A percentile compares a stretch with the other conserved stretches of the same genome.
phyloP scores from a whole-genome alignment of 805 yeast genomes.

The Phaffomyces thermotolerans region DNA sequence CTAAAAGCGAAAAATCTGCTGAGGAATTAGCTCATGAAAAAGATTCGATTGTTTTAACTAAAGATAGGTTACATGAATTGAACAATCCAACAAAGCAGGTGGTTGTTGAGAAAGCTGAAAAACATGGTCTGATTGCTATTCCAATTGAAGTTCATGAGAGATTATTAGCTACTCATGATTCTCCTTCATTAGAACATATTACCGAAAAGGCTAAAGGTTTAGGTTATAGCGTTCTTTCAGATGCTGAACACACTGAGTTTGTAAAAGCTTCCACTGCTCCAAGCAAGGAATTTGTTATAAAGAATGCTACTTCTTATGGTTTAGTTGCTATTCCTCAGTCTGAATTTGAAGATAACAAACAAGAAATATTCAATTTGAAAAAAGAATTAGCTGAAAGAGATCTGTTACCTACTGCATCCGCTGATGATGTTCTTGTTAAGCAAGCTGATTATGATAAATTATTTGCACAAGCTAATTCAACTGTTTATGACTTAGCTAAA shows the following conservation, averaged over 20 bases:
- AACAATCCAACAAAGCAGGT: conserved; percentile 12
- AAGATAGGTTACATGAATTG: conserved; percentile 14
- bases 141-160: conserved; percentile 8
- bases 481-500: conserved; percentile 6
- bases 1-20: conserved; percentile 5
- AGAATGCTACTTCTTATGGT: conserved; percentile 3
- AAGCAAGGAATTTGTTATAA: conserved; percentile 6
- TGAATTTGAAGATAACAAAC: conserved; percentile 8
- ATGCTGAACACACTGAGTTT: conserved; percentile 7
- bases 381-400: conserved; percentile 23
- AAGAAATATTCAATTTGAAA: conserved; percentile 15
- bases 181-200: conserved; percentile 8
- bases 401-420: conserved; percentile 17
- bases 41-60: conserved; percentile 21
- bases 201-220: conserved; percentile 6
- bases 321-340: conserved; percentile 8
- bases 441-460: conserved; percentile 14
- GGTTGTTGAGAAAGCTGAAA: conserved; percentile 2
- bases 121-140: conserved; percentile 8
- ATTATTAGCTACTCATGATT: conserved; percentile 5
- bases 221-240: conserved; percentile 19
- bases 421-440: conserved; percentile 12
- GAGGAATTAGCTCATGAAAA: conserved; percentile 18
- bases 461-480: conserved; percentile 6
- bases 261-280: conserved; percentile 3